Percentiles rank a stretch among this genome's conserved stretches.
phyloP scores from a whole-genome alignment of 2,329 filamentous ascomycete genomes.

The Onygenales sp. region DNA sequence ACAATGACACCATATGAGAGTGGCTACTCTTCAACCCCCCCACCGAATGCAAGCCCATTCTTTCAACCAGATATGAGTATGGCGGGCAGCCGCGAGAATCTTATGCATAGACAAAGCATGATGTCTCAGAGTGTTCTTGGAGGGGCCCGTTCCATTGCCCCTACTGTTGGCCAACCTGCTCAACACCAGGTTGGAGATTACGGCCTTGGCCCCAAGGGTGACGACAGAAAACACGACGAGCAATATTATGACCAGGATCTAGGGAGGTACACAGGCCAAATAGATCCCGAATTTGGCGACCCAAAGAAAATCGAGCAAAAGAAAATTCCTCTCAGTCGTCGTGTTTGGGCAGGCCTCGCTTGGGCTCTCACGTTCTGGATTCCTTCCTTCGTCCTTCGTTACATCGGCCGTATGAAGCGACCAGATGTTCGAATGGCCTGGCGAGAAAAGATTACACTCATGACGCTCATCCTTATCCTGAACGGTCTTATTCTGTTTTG shows the following conservation, averaged over 20 bases:
- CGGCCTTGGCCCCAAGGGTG: constrained; percentile 77
- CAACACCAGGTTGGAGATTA: constrained; percentile 69
- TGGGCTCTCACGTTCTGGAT: constrained; percentile 93
- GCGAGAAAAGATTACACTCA: constrained; percentile 86
- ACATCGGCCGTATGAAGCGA: constrained; percentile 86
- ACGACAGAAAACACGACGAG: constrained; percentile 61
- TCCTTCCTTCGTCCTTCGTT: constrained; percentile 72
- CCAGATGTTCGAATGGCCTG: constrained; percentile 95
- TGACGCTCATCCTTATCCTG: constrained; percentile 68
- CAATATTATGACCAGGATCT: constrained; percentile 59
- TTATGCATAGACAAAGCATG: constrained; percentile 50
- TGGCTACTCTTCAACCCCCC: constrained; percentile 55
- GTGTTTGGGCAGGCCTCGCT: constrained; percentile 70
- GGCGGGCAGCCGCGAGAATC: constrained; percentile 62
- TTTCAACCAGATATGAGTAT: constrained; percentile 56
- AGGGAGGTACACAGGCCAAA: constrained; percentile 55
- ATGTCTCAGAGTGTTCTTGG: constrained; percentile 37
- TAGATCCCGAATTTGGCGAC: constrained; percentile 71
- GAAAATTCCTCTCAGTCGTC: constrained; percentile 53
- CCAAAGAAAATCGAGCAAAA: constrained; percentile 67
- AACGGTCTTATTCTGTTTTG: constrained; percentile 83
- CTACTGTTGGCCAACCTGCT: constrained; percentile 47
- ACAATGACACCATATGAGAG: constrained; percentile 56
- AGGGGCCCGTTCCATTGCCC: constrained; percentile 45
- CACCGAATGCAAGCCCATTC: constrained; percentile 51